Conservation (phyloP, 306 rosid genomes). For the Cucurbita maxima region DNA sequence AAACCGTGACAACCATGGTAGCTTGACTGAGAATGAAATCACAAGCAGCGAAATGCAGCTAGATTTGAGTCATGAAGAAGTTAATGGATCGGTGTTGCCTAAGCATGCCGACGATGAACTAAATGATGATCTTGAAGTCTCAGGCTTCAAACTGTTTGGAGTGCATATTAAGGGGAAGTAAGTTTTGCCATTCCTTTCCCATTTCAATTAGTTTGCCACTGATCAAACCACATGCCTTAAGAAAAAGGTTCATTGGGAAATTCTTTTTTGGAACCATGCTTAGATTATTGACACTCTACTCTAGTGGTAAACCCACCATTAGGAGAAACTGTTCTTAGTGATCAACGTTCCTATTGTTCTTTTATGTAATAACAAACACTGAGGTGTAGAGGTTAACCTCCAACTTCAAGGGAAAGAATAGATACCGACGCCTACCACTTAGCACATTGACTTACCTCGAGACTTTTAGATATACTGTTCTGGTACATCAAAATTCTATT, state of each 20-base stretch:
- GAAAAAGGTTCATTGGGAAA: not conserved
- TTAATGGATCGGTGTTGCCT: not conserved
- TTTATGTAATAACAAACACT: not conserved
- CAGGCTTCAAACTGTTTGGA: conserved; percentile 35
- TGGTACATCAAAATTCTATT: no score
- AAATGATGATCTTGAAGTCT: not conserved
- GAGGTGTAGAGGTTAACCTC: not conserved
- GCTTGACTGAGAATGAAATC: not conserved
- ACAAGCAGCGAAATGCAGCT: not conserved
- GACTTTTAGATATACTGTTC: no score
- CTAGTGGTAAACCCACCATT: not conserved
- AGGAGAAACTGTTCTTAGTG: not conserved
- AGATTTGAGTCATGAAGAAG: not conserved
- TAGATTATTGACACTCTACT: not conserved
- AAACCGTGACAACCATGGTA: not conserved
- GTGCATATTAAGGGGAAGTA: conserved; percentile 15
- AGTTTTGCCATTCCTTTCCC: not conserved
- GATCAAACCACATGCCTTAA: not conserved
- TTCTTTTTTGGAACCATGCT: not conserved
- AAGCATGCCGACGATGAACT: not conserved
- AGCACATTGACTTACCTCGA: no score
- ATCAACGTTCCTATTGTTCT: not conserved
- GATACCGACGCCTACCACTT: no score
- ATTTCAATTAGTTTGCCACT: not conserved
- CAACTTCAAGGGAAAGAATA: not conserved